Base-by-base conservation (phyloP, 768 basidiomycete genomes). In the Lanmaoa rubissima region DNA sequence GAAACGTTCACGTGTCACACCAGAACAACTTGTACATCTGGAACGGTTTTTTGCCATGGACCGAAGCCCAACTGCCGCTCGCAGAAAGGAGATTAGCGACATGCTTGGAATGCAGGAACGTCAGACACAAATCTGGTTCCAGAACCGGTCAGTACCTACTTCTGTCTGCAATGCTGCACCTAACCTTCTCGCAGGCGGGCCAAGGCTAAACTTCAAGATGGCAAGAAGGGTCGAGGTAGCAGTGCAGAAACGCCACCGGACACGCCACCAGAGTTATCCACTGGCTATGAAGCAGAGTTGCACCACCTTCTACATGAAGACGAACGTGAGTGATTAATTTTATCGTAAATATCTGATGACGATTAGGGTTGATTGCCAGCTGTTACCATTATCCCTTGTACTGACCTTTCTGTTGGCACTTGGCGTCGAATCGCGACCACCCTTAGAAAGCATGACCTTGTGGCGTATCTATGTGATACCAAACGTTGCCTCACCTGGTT, bases 51-150 rank as follows among this genome's bases (percentile, higher is more conserved):
- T 92, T 67, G 70, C 82, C 13, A 64, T 73, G 48, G 88, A 92
- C 68, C 79, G 85, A 42, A 88, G 84, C 66, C 91, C 91, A 11
- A 87, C 87, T 3, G 85, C 87, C 2, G 79, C 80, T 12, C 79
- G 84, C 48, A 78, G 91, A 42, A 82, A 83, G 52, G 90, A 91
- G 63, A 90, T 93, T 51, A 84, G 87, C 55, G 81, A 85, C 26
- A 70, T 82, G 53, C 76, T 93, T 5, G 88, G 88, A 16, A 91
- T 93, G 87, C 82, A 88, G 49, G 91, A 92, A 72, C 84, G 90
- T 38, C 91, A 92, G 76, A 91, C 88, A 0, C 91, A 92, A 72
- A 88, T 93, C 46, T 92, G 91, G 91, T 93, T 92, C 64, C 90
- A 93, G 69, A 92, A 93, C 67, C 78, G 90, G 90, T 63, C 28